Conservation (phyloP, 2,329 filamentous ascomycete species). For the Didymella glomerata region DNA sequence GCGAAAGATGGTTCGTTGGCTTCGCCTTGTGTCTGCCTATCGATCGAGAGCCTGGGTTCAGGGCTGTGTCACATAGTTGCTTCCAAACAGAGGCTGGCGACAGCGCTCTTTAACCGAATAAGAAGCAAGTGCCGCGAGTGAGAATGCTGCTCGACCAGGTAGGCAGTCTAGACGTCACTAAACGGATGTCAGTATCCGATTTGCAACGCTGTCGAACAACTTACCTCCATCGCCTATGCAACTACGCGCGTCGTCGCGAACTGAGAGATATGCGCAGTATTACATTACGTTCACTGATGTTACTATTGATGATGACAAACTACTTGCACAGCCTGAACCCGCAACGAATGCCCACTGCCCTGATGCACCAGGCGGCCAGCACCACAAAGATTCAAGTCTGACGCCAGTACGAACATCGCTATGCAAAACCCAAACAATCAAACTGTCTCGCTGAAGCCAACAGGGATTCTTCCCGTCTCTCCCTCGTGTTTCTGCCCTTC, state of each 20-base stretch:
- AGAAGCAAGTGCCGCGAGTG: neutral
- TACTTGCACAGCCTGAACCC: neutral
- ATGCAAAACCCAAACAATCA: conserved; percentile 21
- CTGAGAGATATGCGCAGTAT: neutral
- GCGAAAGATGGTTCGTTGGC: no score
- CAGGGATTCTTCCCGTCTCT: neutral
- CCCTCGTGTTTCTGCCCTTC: no score
- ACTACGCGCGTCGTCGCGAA: neutral
- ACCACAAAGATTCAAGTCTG: conserved; percentile 12
- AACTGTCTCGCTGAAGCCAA: conserved; percentile 6
- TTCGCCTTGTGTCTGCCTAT: neutral
- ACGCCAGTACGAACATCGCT: conserved; percentile 22
- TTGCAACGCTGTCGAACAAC: neutral
- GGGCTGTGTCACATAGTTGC: neutral
- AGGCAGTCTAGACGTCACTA: neutral
- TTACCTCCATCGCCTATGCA: neutral
- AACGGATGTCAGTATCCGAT: neutral
- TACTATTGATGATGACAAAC: conserved; percentile 2
- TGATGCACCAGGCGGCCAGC: neutral
- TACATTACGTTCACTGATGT: conserved; percentile 9
- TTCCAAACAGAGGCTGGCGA: neutral
- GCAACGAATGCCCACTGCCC: neutral
- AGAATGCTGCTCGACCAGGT: neutral
- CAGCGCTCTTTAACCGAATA: neutral
- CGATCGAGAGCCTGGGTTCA: neutral